Evolutionary conservation across 768 basidiomycete genomes (phyloP), one percentile per base, ranked within the genome.

Genomic region (Suillus plorans): DNA sequence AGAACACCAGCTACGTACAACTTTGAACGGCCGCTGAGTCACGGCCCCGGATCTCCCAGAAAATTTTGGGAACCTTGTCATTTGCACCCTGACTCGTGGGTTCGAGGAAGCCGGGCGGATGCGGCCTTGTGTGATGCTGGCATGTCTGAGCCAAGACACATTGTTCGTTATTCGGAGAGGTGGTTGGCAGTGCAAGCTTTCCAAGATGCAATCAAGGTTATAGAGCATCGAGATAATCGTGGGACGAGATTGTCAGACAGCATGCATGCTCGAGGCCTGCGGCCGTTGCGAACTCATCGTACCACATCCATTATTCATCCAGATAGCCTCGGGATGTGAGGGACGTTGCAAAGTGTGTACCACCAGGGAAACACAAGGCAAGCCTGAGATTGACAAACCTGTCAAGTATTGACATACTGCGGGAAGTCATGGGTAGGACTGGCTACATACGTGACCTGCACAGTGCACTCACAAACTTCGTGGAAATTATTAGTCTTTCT

Each of bases 131-230:
- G 87, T 82, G 93, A 97, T 75, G 90, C 89, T 9, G 94, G 93
- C 93, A 66, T 93, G 91, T 4, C 90, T 95, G 79, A 93, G 90
- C 74, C 94, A 92, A 76, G 94, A 95, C 75, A 88, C 81, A 1
- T 31, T 31, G 93, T 93, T 0, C 89, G 86, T 4, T 85, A 10
- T 92, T 82, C 71, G 93, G 94, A 6, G 85, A 90, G 41, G 84
- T 94, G 4, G 74, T 92, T 47, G 87, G 86, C 14, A 84, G 28
- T 16, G 25, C 8, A 52, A 28, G 16, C 18, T 28, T 18, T 9
- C 50, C 8, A 1, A 16, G 50, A 28, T 28, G 50, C 36, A 52
- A 52, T 4, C 6, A 67, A 39, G 72, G 61, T 31, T 31, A 7
- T 31, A 31, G 5, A 31, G 47, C 60, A 57, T 49, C 10, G 92